Evolutionary conservation across 305 asterid genomes (phyloP).

Genomic region (Fraxinus nigra): DNA sequence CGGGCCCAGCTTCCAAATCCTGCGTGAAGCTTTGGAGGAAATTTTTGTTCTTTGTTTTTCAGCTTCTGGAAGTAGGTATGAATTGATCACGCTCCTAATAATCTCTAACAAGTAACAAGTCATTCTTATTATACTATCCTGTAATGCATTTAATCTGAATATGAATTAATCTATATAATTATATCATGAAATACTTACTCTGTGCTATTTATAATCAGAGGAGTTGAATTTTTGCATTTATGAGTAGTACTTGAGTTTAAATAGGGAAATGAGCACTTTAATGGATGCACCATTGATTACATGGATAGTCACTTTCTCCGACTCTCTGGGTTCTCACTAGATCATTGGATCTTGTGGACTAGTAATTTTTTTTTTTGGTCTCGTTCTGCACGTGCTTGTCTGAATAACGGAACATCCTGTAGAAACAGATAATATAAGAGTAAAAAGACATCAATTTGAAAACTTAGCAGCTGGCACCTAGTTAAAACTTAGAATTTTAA

Average conservation of each 20-base stretch:
- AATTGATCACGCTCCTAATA: neutral
- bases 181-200: neutral
- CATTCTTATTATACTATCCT: neutral
- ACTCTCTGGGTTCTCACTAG: neutral
- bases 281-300: neutral
- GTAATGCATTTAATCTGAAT: neutral
- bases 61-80: conserved; percentile 78
- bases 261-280: neutral
- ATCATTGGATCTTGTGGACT: neutral
- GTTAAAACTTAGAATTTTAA: neutral
- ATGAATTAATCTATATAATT: neutral
- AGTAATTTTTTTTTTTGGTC: neutral
- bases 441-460: neutral
- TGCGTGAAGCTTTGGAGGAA: conserved; percentile 87
- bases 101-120: neutral
- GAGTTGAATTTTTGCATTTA: neutral
- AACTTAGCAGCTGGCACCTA: neutral
- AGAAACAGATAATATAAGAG: neutral
- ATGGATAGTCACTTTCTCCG: neutral
- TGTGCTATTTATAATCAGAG: neutral
- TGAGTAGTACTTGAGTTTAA: neutral
- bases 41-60: conserved; percentile 81
- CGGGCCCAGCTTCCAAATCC: conserved; percentile 66
- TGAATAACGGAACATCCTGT: neutral
- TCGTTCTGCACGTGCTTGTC: neutral